A percentile compares a stretch with the other conserved stretches of the same genome.
These are phyloP conservation scores for Fusarium fujikuroi DNA, from an alignment of 2,329 filamentous ascomycete genomes.

Conservation along the genomic window DNA sequence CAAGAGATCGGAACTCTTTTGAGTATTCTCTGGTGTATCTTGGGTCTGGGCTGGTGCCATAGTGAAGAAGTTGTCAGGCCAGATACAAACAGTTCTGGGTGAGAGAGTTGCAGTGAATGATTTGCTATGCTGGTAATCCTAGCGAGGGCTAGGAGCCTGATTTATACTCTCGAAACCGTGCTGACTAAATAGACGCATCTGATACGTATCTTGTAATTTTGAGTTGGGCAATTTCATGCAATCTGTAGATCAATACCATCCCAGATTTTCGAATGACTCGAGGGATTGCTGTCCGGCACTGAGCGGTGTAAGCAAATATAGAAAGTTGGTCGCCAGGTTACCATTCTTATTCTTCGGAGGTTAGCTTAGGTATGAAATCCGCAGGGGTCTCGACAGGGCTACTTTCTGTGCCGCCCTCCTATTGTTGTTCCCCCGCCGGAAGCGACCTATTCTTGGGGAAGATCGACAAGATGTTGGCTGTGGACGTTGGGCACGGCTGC, in stretches of 20 bases:
- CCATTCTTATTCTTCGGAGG: not conserved
- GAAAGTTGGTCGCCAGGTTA: not conserved
- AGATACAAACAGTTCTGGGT: fast-evolving
- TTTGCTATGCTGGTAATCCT: fast-evolving
- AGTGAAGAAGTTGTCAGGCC: not conserved
- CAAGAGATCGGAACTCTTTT: slow-evolving; percentile 3
- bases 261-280: not conserved
- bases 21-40: not conserved
- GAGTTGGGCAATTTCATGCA: not conserved
- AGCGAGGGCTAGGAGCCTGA: too few relatives aligned
- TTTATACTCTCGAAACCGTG: not conserved
- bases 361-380: not conserved
- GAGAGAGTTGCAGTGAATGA: not conserved
- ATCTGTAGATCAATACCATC: not conserved
- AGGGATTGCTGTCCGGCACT: not conserved
- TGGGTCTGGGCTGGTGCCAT: not conserved
- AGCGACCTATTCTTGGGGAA: not conserved
- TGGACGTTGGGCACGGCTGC: not conserved
- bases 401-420: not conserved
- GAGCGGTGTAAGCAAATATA: not conserved
- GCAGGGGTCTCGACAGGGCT: not conserved
- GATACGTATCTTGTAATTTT: not conserved
- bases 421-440: too few relatives aligned
- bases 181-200: not conserved
- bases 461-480: not conserved